phyloP scores from a whole-genome alignment of 1,284 basidiomycete species.

The Cystobasidium pallidum region DNA sequence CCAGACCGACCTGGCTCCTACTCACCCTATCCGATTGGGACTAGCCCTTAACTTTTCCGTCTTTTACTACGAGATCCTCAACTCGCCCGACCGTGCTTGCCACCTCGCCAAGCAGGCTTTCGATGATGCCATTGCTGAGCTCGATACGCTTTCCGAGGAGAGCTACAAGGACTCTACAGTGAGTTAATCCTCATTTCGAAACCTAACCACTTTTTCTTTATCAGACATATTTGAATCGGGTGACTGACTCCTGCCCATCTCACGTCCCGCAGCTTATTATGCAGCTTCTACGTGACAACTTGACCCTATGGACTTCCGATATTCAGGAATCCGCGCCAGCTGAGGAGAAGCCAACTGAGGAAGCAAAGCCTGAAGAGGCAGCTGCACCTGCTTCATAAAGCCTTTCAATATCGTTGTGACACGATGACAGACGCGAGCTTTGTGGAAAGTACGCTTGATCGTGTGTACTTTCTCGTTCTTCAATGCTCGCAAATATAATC shows the following conservation, averaged over 20 bases:
- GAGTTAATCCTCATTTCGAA: not conserved
- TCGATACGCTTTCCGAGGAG: constrained; percentile 99
- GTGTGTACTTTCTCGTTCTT: not conserved
- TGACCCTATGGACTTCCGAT: constrained; percentile 63
- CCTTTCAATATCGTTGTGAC: not conserved
- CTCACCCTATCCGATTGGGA: constrained; percentile 98
- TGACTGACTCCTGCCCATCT: constrained; percentile 54
- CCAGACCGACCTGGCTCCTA: constrained; percentile 88
- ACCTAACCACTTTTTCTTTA: too few species aligned
- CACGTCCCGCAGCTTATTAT: constrained; percentile 82
- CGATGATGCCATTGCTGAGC: constrained; percentile 99
- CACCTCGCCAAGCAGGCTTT: constrained; percentile 99
- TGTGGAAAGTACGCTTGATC: not conserved
- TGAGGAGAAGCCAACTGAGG: constrained; percentile 41
- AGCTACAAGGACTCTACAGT: constrained; percentile 77
- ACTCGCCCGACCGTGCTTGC: constrained; percentile 98
- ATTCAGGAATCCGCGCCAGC: constrained; percentile 37
- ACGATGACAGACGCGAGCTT: not conserved
- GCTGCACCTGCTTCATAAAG: constrained; percentile 40
- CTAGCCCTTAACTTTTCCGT: constrained; percentile 99
- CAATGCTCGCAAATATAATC: not conserved
- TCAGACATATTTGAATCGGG: too few species aligned
- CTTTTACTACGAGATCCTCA: constrained; percentile 99
- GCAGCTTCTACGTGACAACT: constrained; percentile 98
- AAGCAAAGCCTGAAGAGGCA: constrained; percentile 42